Base-by-base conservation (phyloP, 192 early-diverging fungal species). In the Backusella australiensis region DNA sequence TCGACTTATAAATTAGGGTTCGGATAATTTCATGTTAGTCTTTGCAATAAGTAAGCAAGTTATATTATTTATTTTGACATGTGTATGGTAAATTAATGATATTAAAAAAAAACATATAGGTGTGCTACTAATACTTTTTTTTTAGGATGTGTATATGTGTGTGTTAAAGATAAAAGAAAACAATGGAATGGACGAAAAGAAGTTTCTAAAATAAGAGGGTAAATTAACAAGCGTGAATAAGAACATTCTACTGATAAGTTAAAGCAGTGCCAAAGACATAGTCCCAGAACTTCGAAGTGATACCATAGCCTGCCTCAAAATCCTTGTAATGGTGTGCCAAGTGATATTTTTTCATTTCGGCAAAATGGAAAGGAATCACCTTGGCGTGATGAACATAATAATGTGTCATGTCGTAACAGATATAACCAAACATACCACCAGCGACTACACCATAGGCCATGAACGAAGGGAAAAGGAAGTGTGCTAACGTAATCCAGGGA, bases 281-380 rank as follows among this genome's bases (percentile, higher is more conserved):
- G 83, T 97, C 96, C 96, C 96, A 97, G 59, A 96, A 77, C 81
- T 95, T 95, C 77, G 90, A 93, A 63, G 96, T 96, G 75, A 97
- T 96, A 36, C 96, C 96, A 79, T 91, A 97, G 35, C 95, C 95
- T 6, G 86, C 83, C 78, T 95, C 92, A 71, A 88, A 93, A 81
- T 97, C 89, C 81, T 94, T 94, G 86, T 98, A 98, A 80, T 98
- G 97, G 80, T 98, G 97, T 67, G 94, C 94, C 70, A 98, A 82
- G 71, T 98, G 97, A 77, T 97, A 97, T 5, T 92, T 91, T 80
- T 98, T 98, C 90, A 98, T 94, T 72, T 93, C 90, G 42, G 84
- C 87, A 71, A 96, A 88, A 84, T 95, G 91, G 49, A 86, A 78
- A 44, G 86, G 85, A 71, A 87, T 84, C 9, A 94, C 92, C 34